A percentile compares a stretch with the other conserved stretches of the same genome.
Conservation (phyloP, 495 filamentous ascomycete species). For the Penicillium angulare region DNA sequence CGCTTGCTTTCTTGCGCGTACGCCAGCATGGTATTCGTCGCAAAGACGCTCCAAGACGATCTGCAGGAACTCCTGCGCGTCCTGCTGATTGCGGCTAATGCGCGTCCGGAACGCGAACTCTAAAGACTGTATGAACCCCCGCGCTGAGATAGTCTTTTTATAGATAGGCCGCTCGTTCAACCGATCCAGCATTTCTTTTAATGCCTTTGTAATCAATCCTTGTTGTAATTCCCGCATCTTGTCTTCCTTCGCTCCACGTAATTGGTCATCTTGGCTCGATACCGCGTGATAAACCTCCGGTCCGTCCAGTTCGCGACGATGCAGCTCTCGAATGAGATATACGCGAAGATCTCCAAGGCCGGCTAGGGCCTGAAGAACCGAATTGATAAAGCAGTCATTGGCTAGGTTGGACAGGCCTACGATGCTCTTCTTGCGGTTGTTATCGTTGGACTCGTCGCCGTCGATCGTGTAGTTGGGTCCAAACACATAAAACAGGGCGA, state of each 20-base stretch:
- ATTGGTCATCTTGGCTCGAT: conserved; percentile 43
- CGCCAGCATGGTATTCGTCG: conserved; percentile 89
- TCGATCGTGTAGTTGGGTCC: conserved; percentile 93
- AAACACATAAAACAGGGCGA: conserved; percentile 95
- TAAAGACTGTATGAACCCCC: conserved; percentile 71
- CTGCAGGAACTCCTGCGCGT: conserved; percentile 98
- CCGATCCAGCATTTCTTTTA: conserved; percentile 90
- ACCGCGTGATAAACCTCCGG: conserved; percentile 64
- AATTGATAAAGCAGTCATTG: conserved; percentile 99
- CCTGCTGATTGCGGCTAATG: conserved; percentile 92
- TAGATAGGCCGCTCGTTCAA: conserved; percentile 93
- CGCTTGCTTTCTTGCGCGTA: conserved; percentile 58
- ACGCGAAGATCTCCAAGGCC: conserved; percentile 87
- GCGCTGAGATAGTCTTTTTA: conserved; percentile 89
- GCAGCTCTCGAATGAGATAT: conserved; percentile 85
- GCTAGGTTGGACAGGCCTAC: conserved; percentile 89
- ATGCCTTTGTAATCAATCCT: conserved; percentile 77
- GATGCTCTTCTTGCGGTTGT: conserved; percentile 75
- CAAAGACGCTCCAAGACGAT: conserved; percentile 86
- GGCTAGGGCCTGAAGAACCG: conserved; percentile 90
- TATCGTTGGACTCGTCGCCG: conserved; percentile 61
- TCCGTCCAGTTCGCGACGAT: conserved; percentile 76
- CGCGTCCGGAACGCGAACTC: conserved; percentile 84
- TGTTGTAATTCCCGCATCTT: conserved; percentile 73
- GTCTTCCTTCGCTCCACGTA: conserved; percentile 48